Conservation (phyloP, 2,329 filamentous ascomycete species). For the Lachnellula subtilissima region DNA sequence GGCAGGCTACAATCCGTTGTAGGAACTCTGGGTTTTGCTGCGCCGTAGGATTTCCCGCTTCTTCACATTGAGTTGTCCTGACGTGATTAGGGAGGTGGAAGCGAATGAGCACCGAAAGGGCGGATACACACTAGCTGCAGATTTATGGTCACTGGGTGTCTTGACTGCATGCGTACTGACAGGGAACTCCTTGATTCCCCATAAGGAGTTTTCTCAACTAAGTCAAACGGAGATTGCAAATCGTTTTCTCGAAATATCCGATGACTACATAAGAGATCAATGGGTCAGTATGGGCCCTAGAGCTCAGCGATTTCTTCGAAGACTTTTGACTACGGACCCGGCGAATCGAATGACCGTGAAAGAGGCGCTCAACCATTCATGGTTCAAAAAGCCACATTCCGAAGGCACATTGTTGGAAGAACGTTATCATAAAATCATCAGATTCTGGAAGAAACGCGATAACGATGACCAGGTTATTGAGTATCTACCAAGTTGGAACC, state of each 20-base stretch:
- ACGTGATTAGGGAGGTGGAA: constrained; percentile 21
- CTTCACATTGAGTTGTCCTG: not conserved
- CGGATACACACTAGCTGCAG: constrained; percentile 29
- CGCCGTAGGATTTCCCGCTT: constrained; percentile 25
- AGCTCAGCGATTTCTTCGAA: constrained; percentile 29
- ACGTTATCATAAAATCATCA: constrained; percentile 20
- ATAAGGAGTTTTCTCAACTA: constrained; percentile 16
- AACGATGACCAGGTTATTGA: constrained; percentile 19
- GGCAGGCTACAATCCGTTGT: constrained; percentile 26
- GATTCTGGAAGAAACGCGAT: constrained; percentile 26
- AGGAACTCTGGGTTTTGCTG: constrained; percentile 29
- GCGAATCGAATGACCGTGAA: constrained; percentile 32
- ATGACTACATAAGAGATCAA: constrained; percentile 2
- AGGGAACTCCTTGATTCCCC: constrained; percentile 18
- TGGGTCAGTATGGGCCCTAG: constrained; percentile 16
- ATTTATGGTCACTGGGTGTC: constrained; percentile 31
- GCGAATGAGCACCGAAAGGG: constrained; percentile 2
- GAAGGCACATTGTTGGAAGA: constrained; percentile 24
- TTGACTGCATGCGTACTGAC: constrained; percentile 26
- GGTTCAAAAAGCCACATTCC: constrained; percentile 31
- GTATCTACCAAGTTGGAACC: constrained; percentile 13
- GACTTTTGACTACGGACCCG: constrained; percentile 33
- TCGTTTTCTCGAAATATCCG: constrained; percentile 12
- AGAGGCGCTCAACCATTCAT: constrained; percentile 33
- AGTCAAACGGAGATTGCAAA: constrained; percentile 17